These are phyloP conservation scores for Mycena polygramma DNA, from an alignment of 768 basidiomycete genomes.

Conservation along the genomic window DNA sequence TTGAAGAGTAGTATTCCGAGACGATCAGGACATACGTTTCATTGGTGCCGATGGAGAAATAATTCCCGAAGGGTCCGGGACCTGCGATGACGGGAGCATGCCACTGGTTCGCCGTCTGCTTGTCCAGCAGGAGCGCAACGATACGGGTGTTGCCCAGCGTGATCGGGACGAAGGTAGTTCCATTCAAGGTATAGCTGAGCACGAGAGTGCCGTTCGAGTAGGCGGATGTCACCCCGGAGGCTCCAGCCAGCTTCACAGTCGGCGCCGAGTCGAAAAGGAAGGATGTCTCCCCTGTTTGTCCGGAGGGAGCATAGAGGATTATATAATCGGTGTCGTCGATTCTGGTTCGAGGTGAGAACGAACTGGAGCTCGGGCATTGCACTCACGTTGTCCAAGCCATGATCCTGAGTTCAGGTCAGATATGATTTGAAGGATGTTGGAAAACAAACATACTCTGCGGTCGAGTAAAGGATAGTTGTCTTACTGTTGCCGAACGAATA, in stretches of 20 bases:
- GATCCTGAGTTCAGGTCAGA: slow-evolving; percentile 48
- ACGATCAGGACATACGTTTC: slow-evolving; percentile 47
- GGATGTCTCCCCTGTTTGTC: slow-evolving; percentile 60
- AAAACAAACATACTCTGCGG: slow-evolving; percentile 55
- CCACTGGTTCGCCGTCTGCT: slow-evolving; percentile 61
- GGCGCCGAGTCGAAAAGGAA: slow-evolving; percentile 51
- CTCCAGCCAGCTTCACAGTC: slow-evolving; percentile 43
- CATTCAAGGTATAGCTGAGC: slow-evolving; percentile 53
- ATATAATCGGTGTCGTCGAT: slow-evolving; percentile 58
- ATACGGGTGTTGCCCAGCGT: slow-evolving; percentile 43
- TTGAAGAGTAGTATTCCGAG: not conserved
- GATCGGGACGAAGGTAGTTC: slow-evolving; percentile 52
- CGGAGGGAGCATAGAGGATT: slow-evolving; percentile 56
- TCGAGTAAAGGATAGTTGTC: slow-evolving; percentile 58
- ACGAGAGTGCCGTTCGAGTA: slow-evolving; percentile 55
- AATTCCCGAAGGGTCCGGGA: slow-evolving; percentile 53
- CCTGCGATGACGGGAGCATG: slow-evolving; percentile 61
- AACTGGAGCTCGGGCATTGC: not conserved
- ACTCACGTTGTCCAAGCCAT: slow-evolving; percentile 69
- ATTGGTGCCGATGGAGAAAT: slow-evolving; percentile 62
- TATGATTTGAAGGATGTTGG: not conserved
- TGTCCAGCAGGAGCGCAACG: slow-evolving; percentile 58
- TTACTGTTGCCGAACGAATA: slow-evolving; percentile 56
- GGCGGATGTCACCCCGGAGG: slow-evolving; percentile 48
- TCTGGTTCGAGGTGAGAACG: slow-evolving; percentile 40